These are phyloP conservation scores for Betula pendula DNA, from an alignment of 306 rosid genomes.

Conservation along the genomic window DNA sequence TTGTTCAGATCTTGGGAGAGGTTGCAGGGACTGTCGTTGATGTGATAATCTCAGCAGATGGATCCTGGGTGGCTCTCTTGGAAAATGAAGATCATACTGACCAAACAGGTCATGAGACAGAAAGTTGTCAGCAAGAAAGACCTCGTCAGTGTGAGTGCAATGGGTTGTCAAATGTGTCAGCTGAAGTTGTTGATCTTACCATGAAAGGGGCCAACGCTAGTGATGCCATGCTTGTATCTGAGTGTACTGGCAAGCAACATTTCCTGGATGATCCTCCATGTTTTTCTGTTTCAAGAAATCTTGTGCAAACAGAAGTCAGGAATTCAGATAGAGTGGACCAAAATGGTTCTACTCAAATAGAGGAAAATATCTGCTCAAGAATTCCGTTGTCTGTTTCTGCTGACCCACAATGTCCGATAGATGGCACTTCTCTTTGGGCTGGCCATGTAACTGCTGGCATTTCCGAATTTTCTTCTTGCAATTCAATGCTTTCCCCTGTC, in stretches of 20 bases:
- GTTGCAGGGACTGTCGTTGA: neutral
- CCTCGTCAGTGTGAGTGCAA: neutral
- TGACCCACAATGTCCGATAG: neutral
- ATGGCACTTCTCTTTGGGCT: neutral
- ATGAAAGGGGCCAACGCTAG: neutral
- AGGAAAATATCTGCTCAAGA: constrained; percentile 1
- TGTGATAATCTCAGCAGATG: constrained; percentile 5
- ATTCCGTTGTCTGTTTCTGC: neutral
- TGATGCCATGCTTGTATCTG: neutral
- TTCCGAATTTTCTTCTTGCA: neutral
- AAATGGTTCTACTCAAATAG: neutral
- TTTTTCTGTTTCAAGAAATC: neutral
- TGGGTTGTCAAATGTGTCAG: neutral
- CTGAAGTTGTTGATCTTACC: neutral
- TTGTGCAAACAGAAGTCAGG: neutral
- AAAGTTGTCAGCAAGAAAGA: constrained; percentile 2
- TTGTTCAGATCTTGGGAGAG: neutral
- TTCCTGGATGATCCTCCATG: neutral
- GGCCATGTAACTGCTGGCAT: neutral
- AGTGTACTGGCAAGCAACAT: neutral
- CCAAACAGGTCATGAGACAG: neutral
- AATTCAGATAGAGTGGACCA: neutral
- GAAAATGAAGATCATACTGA: neutral
- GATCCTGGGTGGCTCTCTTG: constrained; percentile 4
- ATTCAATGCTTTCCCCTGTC: neutral